Evolutionary conservation across 352 stramenopile genomes (phyloP), one percentile per base, ranked within the genome.

Genomic region (Phytophthora crassamura): DNA sequence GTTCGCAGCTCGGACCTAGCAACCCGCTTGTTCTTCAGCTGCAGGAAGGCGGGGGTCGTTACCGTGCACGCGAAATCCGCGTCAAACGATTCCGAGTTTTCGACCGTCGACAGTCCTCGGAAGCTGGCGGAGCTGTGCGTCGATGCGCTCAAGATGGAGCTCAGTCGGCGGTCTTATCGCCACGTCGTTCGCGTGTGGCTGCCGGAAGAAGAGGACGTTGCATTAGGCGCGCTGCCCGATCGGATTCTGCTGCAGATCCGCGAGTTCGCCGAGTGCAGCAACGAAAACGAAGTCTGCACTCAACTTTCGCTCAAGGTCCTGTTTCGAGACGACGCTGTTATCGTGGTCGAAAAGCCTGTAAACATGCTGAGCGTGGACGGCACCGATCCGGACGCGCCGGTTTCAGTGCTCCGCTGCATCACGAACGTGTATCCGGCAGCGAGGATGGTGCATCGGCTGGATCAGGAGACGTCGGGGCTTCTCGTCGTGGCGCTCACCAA

Each of bases 381-480:
- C 15, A 84, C 69, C 4, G 55, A 77, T 15, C 46, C 59, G 4
- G 18, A 75, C 10, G 52, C 63, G 34, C 52, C 74, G 5, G 25
- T 67, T 8, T 94, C 85, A 15, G 52, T 91, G 15, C 78, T 89
- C 55, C 59, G 60, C 12, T 65, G 72, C 15, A 67, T 94, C 38
- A 63, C 67, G 8, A 58, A 58, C 28, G 59, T 81, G 35, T 89
- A 77, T 45, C 77, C 76, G 4, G 77, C 83, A 39, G 80, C 78
- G 22, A 72, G 85, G 20, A 88, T 92, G 71, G 85, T 94, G 35
- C 85, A 94, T 67, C 85, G 85, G n/a, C 65, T 94, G 12, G 85
- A 94, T 58, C 69, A 86, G 30, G 83, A 92, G 42, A 94, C 86
- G 12, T 94, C 86, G 8, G 86, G 83, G 7, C 54, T 94, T 16